Evolutionary conservation across 176 grass and related monocot genomes (phyloP).

Genomic region (Elymus sibiricus): DNA sequence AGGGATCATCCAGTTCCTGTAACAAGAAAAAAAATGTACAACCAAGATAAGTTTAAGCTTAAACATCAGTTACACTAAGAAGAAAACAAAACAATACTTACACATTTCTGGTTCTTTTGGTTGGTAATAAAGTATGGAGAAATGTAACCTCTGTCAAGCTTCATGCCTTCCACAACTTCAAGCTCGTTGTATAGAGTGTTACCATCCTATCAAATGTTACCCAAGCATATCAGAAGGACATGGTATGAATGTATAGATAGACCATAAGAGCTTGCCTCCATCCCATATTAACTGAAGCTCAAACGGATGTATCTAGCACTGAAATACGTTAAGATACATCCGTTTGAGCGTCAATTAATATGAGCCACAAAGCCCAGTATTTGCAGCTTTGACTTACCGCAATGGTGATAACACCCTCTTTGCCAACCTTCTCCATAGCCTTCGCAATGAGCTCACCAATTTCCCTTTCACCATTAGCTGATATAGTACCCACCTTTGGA

Average conservation of each 20-base stretch:
- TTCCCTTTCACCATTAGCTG: slow-evolving; percentile 85
- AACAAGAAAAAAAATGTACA: slow-evolving; percentile 16
- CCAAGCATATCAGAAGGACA: not conserved
- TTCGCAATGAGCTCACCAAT: slow-evolving; percentile 95
- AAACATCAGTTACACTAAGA: not conserved
- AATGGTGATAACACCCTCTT: slow-evolving; percentile 91
- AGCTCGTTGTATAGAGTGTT: slow-evolving; percentile 45
- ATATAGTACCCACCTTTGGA: slow-evolving; percentile 89
- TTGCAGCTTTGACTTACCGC: slow-evolving; percentile 42
- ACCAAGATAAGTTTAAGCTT: not conserved
- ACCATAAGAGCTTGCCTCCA: not conserved
- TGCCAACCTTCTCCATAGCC: slow-evolving; percentile 95
- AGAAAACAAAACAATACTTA: slow-evolving; percentile 36
- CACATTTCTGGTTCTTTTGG: slow-evolving; percentile 54
- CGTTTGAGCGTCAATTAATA: no score
- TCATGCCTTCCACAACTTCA: slow-evolving; percentile 63
- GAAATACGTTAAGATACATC: no score
- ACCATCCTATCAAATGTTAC: slow-evolving; percentile 40
- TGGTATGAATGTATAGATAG: not conserved
- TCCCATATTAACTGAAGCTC: no score
- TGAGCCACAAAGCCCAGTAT: not conserved
- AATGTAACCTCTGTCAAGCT: slow-evolving; percentile 55
- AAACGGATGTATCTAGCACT: no score
- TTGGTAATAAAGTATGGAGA: slow-evolving; percentile 49
- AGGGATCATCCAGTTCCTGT: slow-evolving; percentile 51